These are phyloP conservation scores for Cercospora sp. DNA, from an alignment of 2,329 filamentous ascomycete species.

Conservation along the genomic window DNA sequence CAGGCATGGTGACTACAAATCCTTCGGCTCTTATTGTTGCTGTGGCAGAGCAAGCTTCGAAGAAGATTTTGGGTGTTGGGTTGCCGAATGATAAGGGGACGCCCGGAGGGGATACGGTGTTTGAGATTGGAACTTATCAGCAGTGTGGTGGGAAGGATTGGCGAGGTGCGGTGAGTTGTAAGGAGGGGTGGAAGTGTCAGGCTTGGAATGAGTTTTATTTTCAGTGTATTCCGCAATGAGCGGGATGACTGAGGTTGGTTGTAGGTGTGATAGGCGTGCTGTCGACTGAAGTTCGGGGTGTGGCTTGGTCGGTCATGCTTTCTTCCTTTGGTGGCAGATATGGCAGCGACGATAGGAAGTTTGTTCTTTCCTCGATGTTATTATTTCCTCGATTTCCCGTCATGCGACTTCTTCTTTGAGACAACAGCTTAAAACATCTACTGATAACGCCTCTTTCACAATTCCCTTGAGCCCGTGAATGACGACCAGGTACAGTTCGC, in stretches of 20 bases:
- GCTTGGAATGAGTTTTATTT: slow-evolving; percentile 1
- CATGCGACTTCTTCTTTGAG: neutral
- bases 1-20: slow-evolving; percentile 68
- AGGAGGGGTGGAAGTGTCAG: neutral
- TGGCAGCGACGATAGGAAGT: too few species aligned
- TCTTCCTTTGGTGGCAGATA: too few species aligned
- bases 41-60: slow-evolving; percentile 61
- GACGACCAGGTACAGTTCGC: neutral
- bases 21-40: slow-evolving; percentile 66
- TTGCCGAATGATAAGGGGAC: neutral
- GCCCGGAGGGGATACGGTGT: neutral
- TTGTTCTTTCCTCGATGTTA: too few species aligned
- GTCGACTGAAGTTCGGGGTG: neutral
- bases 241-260: neutral
- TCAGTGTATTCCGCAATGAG: slow-evolving; percentile 4
- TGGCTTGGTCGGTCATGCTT: too few species aligned
- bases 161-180: neutral
- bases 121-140: neutral
- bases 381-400: neutral
- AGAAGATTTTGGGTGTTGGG: slow-evolving; percentile 50
- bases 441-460: neutral
- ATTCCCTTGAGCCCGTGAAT: neutral
- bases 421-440: neutral
- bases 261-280: neutral
- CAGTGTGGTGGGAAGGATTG: neutral